Evolutionary conservation across 179 eudicot species (phyloP), one percentile per base, ranked within the genome.

Genomic region (Beta corolliflora): DNA sequence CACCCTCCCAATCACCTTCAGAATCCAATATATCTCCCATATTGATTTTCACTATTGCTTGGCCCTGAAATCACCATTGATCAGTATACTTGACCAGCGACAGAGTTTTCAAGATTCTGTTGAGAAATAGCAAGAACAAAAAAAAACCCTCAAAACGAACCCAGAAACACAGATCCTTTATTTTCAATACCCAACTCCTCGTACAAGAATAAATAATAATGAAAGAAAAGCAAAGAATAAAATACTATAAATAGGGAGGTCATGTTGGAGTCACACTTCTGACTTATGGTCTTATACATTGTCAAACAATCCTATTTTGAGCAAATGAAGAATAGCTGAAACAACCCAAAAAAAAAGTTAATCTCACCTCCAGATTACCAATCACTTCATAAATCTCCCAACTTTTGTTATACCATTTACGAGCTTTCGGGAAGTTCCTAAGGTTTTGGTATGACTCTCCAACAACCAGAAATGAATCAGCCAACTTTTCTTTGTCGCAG

Each of bases 401-500:
- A 81, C 93, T 89, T 89, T 83, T 94, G 53, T 65, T 87, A 81
- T 83, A 91, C 98, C 98, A 96, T 88, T 96, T 90, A 71, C 84
- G 88, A 65, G 98, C 96, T 88, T 92, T 88, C 77, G 73, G 73
- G 79, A 96, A 94, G 9, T 91, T 82, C 85, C 99, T 88, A 31
- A 96, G 94, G 82, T 91, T 89, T 83, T 94, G 89, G 76, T 96
- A 91, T 52, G 99, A 91, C 87, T 94, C 98, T 67, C 97, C 99
- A 85, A 94, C 86, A 78, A 79, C 90, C 78, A 91, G 76, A 84
- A 81, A 93, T 48, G 99, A 88, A 85, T 96, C 99, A 58, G 92
- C 84, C 84, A 96, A 70, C 88, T 94, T 96, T 84, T 96, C 99
- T 80, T 91, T 89, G 90, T 94, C 98, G 81, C 90, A 87, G 23